These are phyloP conservation scores for Solanum paucissectum DNA, from an alignment of 257 asterid genomes.

Conservation along the genomic window DNA sequence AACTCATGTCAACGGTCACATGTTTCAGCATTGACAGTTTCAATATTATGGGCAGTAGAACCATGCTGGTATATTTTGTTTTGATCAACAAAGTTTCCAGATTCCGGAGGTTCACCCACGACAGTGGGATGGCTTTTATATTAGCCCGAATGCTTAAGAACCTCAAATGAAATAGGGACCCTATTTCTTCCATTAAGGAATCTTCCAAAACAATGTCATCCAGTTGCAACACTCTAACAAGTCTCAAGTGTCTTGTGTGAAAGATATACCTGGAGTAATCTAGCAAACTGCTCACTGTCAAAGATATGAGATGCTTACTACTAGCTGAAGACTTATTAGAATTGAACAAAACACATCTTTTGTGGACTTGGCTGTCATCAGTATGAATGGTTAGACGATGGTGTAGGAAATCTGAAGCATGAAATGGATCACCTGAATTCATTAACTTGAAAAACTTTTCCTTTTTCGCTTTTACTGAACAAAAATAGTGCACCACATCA, in stretches of 20 bases:
- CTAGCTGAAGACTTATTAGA: not conserved
- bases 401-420: not conserved
- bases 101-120: not conserved
- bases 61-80: not conserved
- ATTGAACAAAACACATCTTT: not conserved
- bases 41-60: not conserved
- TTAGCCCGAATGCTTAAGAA: not conserved
- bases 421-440: not conserved
- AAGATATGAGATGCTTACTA: not conserved
- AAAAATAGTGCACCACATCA: slow-evolving; percentile 5
- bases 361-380: not conserved
- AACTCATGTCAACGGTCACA: not conserved
- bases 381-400: not conserved
- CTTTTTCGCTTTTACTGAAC: slow-evolving; percentile 8
- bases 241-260: not conserved
- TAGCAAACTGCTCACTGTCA: not conserved
- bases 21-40: not conserved
- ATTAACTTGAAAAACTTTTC: not conserved
- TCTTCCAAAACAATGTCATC: not conserved
- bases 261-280: not conserved
- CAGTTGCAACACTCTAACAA: slow-evolving; percentile 12
- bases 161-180: not conserved
- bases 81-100: not conserved
- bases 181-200: not conserved
- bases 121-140: not conserved